A percentile compares a stretch with the other conserved stretches of the same genome.
Evolutionary conservation across 495 filamentous ascomycete species (phyloP).

Genomic region (Glutinoglossum americanum): DNA sequence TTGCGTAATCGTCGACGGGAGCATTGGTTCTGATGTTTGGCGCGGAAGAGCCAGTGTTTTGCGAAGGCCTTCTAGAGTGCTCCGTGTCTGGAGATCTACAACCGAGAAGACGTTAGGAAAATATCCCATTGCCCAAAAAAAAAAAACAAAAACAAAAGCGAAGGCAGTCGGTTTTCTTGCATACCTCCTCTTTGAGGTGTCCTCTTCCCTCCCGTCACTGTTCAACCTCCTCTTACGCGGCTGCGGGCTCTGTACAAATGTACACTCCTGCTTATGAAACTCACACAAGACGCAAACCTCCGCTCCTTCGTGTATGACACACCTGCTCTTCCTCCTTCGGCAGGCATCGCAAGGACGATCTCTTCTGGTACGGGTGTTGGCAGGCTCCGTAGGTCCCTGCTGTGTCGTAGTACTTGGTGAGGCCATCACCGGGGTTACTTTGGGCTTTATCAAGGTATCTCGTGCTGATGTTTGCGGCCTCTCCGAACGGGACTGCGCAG

Average conservation of each 20-base stretch:
- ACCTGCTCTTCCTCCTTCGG: conserved; percentile 64
- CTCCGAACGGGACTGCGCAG: neutral
- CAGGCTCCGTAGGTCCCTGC: neutral
- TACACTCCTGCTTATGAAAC: conserved; percentile 27
- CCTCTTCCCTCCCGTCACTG: conserved; percentile 1
- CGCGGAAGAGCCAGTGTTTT: neutral
- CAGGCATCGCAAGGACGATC: conserved; percentile 55
- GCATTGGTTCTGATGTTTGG: neutral
- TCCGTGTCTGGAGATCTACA: conserved; percentile 3
- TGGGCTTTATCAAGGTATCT: neutral
- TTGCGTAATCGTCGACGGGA: conserved; percentile 12
- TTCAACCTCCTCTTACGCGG: conserved; percentile 25
- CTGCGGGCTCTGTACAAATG: conserved; percentile 24
- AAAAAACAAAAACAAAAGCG: neutral
- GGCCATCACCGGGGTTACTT: neutral
- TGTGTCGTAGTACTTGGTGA: neutral
- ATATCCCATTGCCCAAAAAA: neutral
- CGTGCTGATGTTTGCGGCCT: neutral
- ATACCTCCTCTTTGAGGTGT: conserved; percentile 3
- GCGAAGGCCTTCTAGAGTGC: neutral
- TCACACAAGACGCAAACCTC: conserved; percentile 36
- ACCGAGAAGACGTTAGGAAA: neutral
- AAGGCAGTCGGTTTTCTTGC: neutral
- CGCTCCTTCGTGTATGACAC: conserved; percentile 81
- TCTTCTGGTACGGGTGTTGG: conserved; percentile 12